phyloP scores from a whole-genome alignment of 345 rosid species.

The Moricandia arvensis region DNA sequence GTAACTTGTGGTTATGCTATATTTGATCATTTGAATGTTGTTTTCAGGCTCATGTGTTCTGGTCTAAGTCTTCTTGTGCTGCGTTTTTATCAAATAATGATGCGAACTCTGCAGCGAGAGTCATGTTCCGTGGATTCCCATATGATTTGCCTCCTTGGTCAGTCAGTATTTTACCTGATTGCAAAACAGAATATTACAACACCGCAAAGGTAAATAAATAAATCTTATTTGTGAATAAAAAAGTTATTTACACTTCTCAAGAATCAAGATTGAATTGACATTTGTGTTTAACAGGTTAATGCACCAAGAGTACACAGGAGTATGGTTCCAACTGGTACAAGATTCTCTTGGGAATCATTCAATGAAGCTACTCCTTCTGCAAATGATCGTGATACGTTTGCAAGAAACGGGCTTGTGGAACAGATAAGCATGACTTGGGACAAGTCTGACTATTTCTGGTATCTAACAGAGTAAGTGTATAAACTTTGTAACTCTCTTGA shows the following conservation, averaged over 20 bases:
- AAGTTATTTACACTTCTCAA: background rate
- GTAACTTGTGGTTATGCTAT: background rate
- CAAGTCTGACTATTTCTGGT: constrained; percentile 54
- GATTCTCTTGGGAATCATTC: constrained; percentile 56
- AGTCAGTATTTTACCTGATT: constrained; percentile 84
- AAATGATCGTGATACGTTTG: constrained; percentile 42
- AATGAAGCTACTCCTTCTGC: constrained; percentile 41
- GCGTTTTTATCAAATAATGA: constrained; percentile 88
- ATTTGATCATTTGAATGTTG: background rate
- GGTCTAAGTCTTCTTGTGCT: constrained; percentile 59
- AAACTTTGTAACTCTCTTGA: constrained; percentile 10
- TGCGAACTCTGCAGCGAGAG: constrained; percentile 45
- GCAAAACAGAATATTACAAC: constrained; percentile 76
- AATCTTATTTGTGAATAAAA: background rate
- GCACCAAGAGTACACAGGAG: constrained; percentile 36
- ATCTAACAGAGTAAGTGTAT: constrained; percentile 48
- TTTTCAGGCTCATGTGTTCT: constrained; percentile 70
- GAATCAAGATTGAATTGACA: background rate
- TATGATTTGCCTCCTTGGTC: constrained; percentile 91
- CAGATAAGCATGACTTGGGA: constrained; percentile 63
- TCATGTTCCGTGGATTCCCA: constrained; percentile 53
- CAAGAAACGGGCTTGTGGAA: constrained; percentile 51
- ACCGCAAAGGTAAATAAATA: constrained; percentile 64
- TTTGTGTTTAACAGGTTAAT: constrained; percentile 38
- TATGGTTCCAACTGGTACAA: constrained; percentile 47